Percentiles rank a stretch among this genome's conserved stretches.
Evolutionary conservation across 2,329 filamentous ascomycete species (phyloP).

Genomic region (Alternaria sp.): DNA sequence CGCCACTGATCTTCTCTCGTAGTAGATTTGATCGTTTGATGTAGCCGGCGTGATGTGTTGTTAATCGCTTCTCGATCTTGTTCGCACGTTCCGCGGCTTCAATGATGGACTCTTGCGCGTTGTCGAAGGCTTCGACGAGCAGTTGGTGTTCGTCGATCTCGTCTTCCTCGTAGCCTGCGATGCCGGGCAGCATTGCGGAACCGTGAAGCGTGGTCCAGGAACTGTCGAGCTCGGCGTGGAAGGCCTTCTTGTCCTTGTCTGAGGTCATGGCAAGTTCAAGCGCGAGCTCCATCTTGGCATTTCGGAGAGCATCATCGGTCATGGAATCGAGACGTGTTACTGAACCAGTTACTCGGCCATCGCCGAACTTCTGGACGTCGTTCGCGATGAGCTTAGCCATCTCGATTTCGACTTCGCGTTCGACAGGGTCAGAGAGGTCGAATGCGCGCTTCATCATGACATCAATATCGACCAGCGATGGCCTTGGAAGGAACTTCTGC

Average conservation of each 20-base stretch:
- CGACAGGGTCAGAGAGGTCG: slow-evolving; percentile 66
- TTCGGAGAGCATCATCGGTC: slow-evolving; percentile 73
- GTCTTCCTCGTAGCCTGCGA: slow-evolving; percentile 80
- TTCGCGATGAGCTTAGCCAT: slow-evolving; percentile 79
- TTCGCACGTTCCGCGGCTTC: slow-evolving; percentile 78
- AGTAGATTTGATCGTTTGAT: slow-evolving; percentile 83
- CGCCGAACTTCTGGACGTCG: slow-evolving; percentile 79
- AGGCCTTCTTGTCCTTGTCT: slow-evolving; percentile 58
- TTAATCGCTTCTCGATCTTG: slow-evolving; percentile 93
- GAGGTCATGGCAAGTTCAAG: slow-evolving; percentile 65
- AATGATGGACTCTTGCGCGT: slow-evolving; percentile 75
- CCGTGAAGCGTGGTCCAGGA: slow-evolving; percentile 60
- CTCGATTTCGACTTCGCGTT: slow-evolving; percentile 75
- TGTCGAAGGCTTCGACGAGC: slow-evolving; percentile 75
- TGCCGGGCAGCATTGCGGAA: slow-evolving; percentile 68
- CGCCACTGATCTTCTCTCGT: slow-evolving; percentile 77
- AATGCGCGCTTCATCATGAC: slow-evolving; percentile 69
- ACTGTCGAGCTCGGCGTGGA: slow-evolving; percentile 48
- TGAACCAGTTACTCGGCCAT: slow-evolving; percentile 68
- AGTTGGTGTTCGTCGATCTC: slow-evolving; percentile 71
- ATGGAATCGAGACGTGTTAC: slow-evolving; percentile 67
- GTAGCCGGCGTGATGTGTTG: slow-evolving; percentile 86
- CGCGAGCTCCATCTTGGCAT: slow-evolving; percentile 78
- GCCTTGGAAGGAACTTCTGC: slow-evolving; percentile 81
- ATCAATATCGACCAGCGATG: slow-evolving; percentile 73